Conservation (phyloP, 768 basidiomycete genomes). For the Pulveroboletus sp. region DNA sequence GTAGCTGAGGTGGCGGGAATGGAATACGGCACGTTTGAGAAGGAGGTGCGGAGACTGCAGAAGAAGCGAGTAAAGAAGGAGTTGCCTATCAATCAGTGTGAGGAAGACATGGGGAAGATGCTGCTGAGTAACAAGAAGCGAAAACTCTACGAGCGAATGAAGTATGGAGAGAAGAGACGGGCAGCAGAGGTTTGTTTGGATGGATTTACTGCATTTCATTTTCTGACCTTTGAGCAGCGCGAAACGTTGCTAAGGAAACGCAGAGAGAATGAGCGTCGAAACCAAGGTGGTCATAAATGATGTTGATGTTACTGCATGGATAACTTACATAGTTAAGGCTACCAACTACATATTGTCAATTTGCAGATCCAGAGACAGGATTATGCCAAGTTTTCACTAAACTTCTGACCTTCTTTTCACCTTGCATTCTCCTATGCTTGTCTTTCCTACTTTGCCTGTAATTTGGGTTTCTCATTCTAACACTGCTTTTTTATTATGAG, state of each 20-base stretch:
- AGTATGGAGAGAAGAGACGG: slow-evolving; percentile 76
- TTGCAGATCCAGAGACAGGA: no score
- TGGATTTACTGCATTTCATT: background rate
- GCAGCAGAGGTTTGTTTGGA: slow-evolving; percentile 63
- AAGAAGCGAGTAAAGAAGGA: slow-evolving; percentile 36
- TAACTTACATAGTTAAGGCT: no score
- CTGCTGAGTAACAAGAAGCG: slow-evolving; percentile 94
- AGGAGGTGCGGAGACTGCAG: slow-evolving; percentile 58
- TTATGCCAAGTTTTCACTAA: no score
- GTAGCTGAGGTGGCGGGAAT: slow-evolving; percentile 87
- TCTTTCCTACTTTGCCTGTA: no score
- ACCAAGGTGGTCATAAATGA: background rate
- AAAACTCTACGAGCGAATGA: slow-evolving; percentile 92
- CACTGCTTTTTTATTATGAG: no score
- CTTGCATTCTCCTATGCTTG: no score
- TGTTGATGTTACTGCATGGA: background rate
- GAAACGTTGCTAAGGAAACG: slow-evolving; percentile 56
- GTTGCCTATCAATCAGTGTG: slow-evolving; percentile 37
- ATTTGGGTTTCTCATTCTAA: no score
- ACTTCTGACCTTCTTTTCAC: no score
- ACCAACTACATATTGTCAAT: no score
- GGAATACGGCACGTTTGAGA: slow-evolving; percentile 75
- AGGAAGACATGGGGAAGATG: slow-evolving; percentile 94
- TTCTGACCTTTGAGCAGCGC: slow-evolving; percentile 41
- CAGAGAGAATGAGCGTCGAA: slow-evolving; percentile 45